Conservation (phyloP, 192 early-diverging fungal genomes). For the Gryganskiella cystojenkinii region DNA sequence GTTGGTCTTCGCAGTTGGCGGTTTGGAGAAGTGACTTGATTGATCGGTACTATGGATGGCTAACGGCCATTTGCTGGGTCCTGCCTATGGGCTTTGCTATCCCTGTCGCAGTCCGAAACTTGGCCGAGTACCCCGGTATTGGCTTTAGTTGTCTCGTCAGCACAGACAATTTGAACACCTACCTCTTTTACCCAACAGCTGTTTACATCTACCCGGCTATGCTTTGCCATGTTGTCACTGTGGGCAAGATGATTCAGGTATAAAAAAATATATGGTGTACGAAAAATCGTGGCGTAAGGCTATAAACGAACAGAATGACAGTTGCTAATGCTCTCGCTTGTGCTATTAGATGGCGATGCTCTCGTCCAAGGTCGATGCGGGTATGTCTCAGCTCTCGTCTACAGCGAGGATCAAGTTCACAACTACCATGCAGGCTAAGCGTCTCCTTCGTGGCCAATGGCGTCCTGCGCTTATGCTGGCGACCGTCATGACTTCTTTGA, state of each 20-base stretch:
- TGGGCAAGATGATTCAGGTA: constrained; percentile 47
- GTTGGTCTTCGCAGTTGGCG: constrained; percentile 43
- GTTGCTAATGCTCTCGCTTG: background rate
- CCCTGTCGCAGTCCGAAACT: constrained; percentile 30
- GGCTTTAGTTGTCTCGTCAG: constrained; percentile 46
- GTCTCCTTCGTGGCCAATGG: constrained; percentile 46
- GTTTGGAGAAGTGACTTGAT: constrained; percentile 44
- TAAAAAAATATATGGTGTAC: background rate
- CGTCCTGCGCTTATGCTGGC: constrained; percentile 43
- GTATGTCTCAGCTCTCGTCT: constrained; percentile 28
- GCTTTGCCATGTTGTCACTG: constrained; percentile 24
- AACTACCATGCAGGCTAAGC: constrained; percentile 43
- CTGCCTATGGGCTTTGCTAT: constrained; percentile 45
- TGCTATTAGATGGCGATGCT: constrained; percentile 24
- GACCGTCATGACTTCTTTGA: constrained; percentile 19
- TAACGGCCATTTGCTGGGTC: constrained; percentile 41
- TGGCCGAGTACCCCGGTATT: constrained; percentile 38
- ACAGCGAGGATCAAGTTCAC: constrained; percentile 19
- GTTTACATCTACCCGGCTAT: constrained; percentile 47
- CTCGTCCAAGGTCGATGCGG: constrained; percentile 26
- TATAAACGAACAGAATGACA: background rate
- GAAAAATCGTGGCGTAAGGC: background rate
- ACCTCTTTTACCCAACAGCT: constrained; percentile 43
- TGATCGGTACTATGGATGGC: constrained; percentile 34
- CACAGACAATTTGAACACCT: constrained; percentile 27